Evolutionary conservation across 768 basidiomycete species (phyloP), one percentile per base, ranked within the genome.

Genomic region (Pulveroboletus ravenelii): DNA sequence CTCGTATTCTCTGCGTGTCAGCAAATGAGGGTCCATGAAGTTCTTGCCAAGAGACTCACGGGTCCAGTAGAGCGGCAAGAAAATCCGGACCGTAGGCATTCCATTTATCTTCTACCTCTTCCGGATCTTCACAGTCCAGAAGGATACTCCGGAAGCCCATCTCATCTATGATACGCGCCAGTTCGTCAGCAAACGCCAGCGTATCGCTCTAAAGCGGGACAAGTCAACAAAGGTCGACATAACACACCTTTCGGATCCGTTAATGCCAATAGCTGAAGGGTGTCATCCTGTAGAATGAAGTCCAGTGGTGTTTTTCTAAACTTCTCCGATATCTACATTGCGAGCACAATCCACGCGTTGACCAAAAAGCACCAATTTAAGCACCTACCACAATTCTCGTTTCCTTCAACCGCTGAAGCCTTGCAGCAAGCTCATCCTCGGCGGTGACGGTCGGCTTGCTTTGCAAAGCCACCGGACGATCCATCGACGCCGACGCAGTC

Each of bases 261-360:
- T 38, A 58, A 27, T 8, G 62, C 63, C 47, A 66, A 35, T 17
- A 55, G 10, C 25, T 66, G 54, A 6, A 66, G 63, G 15, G 61
- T 60, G 25, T 65, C 56, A 7, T 63, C 64, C 38, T 58, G 53
- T 10, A 66, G 44, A 30, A 68, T 34, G n/a, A 43, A 18, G 0
- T 58, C 56, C 18, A 50, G 36, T 5, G 47, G 31, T 39, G 34
- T 25, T 30, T 36, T 46, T 5, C 35, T 5, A 13, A 45, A 52
- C 38, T 20, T 41, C 2, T 51, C 45, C 23, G 61, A 49, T 32
- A 67, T 17, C 65, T 66, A 17, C 18, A 35, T 45, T n/a, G 9
- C n/a, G 40, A 53, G 9, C 5, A 40, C n/a, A 15, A 13, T 47
- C 17, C 8, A 41, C 17, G 25, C 18, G 2, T 31, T 10, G 31